Conservation (phyloP, 768 basidiomycete genomes). For the Pleurotus giganteus region DNA sequence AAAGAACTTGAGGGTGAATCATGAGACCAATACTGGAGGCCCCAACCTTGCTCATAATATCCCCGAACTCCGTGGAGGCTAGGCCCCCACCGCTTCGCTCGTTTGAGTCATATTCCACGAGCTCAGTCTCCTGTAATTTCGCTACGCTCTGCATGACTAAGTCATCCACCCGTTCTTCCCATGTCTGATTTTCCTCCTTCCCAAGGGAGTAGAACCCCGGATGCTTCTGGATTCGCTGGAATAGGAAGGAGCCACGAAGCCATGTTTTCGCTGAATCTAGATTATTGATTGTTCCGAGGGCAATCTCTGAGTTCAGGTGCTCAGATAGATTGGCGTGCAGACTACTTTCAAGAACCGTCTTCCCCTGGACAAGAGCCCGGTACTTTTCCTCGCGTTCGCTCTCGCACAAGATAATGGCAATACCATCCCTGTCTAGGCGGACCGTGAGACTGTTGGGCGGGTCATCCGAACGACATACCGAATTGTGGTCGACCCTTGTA, state of each 20-base stretch:
- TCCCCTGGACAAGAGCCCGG: slow-evolving; percentile 62
- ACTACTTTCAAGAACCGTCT: slow-evolving; percentile 79
- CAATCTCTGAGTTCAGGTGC: slow-evolving; percentile 91
- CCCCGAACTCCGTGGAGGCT: slow-evolving; percentile 70
- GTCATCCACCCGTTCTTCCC: slow-evolving; percentile 71
- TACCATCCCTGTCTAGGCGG: slow-evolving; percentile 70
- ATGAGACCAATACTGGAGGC: too few relatives aligned
- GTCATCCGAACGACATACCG: slow-evolving; percentile 38
- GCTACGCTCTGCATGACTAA: slow-evolving; percentile 68
- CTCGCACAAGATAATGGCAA: slow-evolving; percentile 84
- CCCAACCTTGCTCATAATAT: slow-evolving; percentile 91
- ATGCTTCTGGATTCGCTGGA: slow-evolving; percentile 82
- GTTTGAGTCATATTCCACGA: slow-evolving; percentile 49
- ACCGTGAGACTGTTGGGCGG: slow-evolving; percentile 5
- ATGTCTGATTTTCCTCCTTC: slow-evolving; percentile 53
- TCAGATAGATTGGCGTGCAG: slow-evolving; percentile 83
- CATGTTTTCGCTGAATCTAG: slow-evolving; percentile 73
- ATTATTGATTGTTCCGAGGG: slow-evolving; percentile 76
- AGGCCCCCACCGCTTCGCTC: slow-evolving; percentile 37
- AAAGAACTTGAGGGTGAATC: too few relatives aligned
- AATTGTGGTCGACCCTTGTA: slow-evolving; percentile 88
- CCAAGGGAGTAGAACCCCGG: slow-evolving; percentile 71
- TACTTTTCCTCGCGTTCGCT: slow-evolving; percentile 71
- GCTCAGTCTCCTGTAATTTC: slow-evolving; percentile 56
- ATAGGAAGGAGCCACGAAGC: slow-evolving; percentile 85